Evolutionary conservation across 306 rosid species (phyloP).

Genomic region (Pueraria montana): DNA sequence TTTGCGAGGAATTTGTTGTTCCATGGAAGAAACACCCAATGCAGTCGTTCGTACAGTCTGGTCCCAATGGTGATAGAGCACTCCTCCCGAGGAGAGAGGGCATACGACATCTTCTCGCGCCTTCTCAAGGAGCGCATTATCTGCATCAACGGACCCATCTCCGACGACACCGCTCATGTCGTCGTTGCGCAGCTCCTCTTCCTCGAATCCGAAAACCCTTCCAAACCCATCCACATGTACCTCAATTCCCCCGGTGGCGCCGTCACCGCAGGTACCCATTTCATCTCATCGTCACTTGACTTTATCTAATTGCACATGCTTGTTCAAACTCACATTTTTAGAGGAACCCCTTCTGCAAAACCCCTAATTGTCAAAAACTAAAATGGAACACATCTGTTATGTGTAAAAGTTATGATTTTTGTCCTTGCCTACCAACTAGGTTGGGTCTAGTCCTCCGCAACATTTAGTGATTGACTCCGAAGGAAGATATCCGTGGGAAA

Average conservation of each 20-base stretch:
- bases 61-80: constrained; percentile 97
- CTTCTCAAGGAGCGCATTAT: constrained; percentile 96
- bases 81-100: constrained; percentile 96
- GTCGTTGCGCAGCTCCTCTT: constrained; percentile 97
- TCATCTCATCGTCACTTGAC: too few species aligned
- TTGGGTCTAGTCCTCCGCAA: too few species aligned
- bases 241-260: constrained; percentile 99
- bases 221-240: constrained; percentile 90
- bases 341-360: neutral
- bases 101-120: constrained; percentile 97
- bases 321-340: constrained; percentile 6
- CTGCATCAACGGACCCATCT: constrained; percentile 93
- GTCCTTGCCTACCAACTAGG: too few species aligned
- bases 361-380: neutral
- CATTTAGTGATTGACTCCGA: too few species aligned
- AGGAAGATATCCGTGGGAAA: too few species aligned
- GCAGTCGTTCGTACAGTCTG: constrained; percentile 62
- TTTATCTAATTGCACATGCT: neutral
- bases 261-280: constrained; percentile 78
- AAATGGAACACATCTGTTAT: neutral
- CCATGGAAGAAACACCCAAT: constrained; percentile 15
- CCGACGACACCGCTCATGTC: constrained; percentile 96
- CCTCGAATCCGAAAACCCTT: constrained; percentile 96
- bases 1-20: constrained; percentile 11
- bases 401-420: too few species aligned